These are phyloP conservation scores for Fusarium sp. DNA, from an alignment of 2,329 filamentous ascomycete species.

Conservation along the genomic window DNA sequence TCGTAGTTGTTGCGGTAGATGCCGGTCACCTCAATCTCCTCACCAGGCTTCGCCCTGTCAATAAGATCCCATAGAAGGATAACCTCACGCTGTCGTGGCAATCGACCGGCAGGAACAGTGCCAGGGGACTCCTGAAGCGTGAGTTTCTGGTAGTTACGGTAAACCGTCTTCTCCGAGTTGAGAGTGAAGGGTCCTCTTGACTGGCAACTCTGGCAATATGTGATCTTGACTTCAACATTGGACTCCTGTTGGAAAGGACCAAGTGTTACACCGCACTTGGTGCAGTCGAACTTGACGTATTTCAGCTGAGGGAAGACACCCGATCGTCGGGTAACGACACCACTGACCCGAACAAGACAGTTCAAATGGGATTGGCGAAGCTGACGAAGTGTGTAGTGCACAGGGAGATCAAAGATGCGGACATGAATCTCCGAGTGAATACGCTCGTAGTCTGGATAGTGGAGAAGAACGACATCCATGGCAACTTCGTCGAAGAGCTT, in stretches of 20 bases:
- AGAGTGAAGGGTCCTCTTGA: constrained; percentile 93
- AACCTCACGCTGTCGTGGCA: constrained; percentile 93
- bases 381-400: constrained; percentile 94
- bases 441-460: constrained; percentile 97
- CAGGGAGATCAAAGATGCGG: constrained; percentile 92
- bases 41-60: constrained; percentile 94
- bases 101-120: constrained; percentile 93
- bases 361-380: constrained; percentile 96
- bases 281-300: constrained; percentile 98
- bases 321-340: constrained; percentile 92
- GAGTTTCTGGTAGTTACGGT: constrained; percentile 98
- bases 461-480: constrained; percentile 93
- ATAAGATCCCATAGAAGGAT: constrained; percentile 97
- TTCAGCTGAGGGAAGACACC: constrained; percentile 98
- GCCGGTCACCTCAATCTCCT: constrained; percentile 96
- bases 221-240: constrained; percentile 94
- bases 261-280: constrained; percentile 89
- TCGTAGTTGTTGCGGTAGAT: constrained; percentile 99
- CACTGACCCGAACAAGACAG: constrained; percentile 92
- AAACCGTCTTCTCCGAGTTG: constrained; percentile 97
- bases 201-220: constrained; percentile 96
- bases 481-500: constrained; percentile 97
- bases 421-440: constrained; percentile 99
- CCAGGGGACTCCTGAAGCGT: constrained; percentile 97
- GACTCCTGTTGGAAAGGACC: constrained; percentile 98